These are phyloP conservation scores for Fraxinus xanthoxyloides DNA, from an alignment of 305 asterid species.

Conservation along the genomic window DNA sequence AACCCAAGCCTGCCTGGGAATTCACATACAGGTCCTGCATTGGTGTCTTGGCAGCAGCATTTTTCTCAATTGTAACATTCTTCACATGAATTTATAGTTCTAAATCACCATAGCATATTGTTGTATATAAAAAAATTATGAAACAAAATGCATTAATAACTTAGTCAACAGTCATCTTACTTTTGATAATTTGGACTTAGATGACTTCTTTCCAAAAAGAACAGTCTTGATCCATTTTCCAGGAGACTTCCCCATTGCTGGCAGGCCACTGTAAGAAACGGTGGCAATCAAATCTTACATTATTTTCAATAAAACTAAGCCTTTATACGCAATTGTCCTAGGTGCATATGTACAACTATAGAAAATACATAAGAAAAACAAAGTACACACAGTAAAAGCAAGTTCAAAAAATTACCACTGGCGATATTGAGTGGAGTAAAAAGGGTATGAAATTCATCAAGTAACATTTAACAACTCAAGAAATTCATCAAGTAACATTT, in stretches of 20 bases:
- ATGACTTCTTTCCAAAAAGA: constrained; percentile 62
- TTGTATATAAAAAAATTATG: neutral
- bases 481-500: neutral
- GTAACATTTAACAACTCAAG: neutral
- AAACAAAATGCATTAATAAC: neutral
- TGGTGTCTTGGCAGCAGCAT: no score
- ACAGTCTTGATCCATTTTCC: constrained; percentile 71
- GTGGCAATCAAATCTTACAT: constrained; percentile 31
- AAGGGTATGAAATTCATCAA: neutral
- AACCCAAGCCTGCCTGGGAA: no score
- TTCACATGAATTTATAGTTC: constrained; percentile 3
- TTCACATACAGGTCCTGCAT: no score
- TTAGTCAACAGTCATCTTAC: constrained; percentile 27
- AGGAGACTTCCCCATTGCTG: constrained; percentile 70
- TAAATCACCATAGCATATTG: neutral
- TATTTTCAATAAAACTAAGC: constrained; percentile 1
- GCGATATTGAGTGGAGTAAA: neutral
- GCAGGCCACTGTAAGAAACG: constrained; percentile 20
- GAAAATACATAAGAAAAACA: neutral
- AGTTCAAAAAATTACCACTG: neutral
- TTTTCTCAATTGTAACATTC: no score
- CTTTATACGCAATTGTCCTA: neutral
- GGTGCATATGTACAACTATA: neutral
- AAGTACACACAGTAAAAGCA: no score
- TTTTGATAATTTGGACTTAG: constrained; percentile 51